These are phyloP conservation scores for Dendrobium officinale DNA, from an alignment of 106 monocot species.

Conservation along the genomic window DNA sequence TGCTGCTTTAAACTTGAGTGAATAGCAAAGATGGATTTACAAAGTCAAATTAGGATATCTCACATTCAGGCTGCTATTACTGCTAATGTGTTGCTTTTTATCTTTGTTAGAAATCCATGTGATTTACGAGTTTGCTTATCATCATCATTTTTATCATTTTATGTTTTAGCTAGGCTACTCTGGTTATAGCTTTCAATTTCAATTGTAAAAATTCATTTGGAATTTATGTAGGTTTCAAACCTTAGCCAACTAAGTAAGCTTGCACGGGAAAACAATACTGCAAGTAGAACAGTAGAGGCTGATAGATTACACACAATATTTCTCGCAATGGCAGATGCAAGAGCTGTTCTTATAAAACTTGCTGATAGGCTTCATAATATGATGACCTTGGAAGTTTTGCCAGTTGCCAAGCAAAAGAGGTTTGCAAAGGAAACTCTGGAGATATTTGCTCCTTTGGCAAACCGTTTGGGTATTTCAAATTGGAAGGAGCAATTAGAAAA, in stretches of 20 bases:
- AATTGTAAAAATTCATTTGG: not conserved
- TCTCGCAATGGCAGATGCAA: constrained; percentile 86
- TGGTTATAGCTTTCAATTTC: not conserved
- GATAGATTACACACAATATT: constrained; percentile 72
- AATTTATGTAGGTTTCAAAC: constrained; percentile 61
- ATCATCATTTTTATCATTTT: not conserved
- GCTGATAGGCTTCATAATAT: constrained; percentile 91
- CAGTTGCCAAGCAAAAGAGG: constrained; percentile 53
- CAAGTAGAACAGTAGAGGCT: constrained; percentile 56
- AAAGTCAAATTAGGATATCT: not conserved
- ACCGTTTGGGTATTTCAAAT: constrained; percentile 65
- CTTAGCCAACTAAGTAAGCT: constrained; percentile 85
- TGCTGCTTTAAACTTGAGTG: not conserved
- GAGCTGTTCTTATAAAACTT: constrained; percentile 83
- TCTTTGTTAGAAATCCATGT: not conserved
- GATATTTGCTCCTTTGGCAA: constrained; percentile 82
- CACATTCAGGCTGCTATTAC: not conserved
- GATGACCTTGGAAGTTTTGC: constrained; percentile 80
- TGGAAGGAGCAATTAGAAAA: constrained; percentile 92
- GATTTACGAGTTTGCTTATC: not conserved
- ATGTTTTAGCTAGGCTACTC: constrained; percentile 1
- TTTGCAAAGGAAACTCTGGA: constrained; percentile 84
- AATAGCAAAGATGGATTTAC: not conserved
- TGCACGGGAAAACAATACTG: constrained; percentile 74
- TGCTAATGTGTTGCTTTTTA: not conserved